phyloP scores from a whole-genome alignment of 257 asterid species.

The Nicotiana knightiana region DNA sequence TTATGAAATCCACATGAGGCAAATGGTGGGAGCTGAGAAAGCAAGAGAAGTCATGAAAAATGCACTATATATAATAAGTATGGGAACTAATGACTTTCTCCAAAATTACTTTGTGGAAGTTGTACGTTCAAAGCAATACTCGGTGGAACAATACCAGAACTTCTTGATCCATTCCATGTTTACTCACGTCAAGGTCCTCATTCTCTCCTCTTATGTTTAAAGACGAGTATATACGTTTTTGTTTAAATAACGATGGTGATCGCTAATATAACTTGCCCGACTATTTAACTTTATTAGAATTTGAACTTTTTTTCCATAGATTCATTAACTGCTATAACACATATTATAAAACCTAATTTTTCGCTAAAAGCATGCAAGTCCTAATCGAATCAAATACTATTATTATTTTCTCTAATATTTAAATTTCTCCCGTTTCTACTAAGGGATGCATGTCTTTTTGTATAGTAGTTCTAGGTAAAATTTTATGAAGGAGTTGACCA shows the following conservation, averaged over 20 bases:
- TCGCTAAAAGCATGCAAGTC: neutral
- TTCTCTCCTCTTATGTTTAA: neutral
- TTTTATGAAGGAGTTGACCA: neutral
- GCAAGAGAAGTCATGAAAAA: conserved; percentile 23
- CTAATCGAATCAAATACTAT: neutral
- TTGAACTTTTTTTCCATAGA: no score
- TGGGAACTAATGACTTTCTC: conserved; percentile 49
- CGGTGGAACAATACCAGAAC: conserved; percentile 29
- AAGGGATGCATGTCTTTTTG: neutral
- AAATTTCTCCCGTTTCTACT: neutral
- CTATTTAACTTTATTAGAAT: no score
- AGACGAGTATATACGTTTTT: neutral
- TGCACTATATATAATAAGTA: conserved; percentile 39
- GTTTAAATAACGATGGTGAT: neutral
- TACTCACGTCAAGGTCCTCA: conserved; percentile 33
- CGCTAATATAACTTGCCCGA: no score
- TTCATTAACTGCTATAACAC: no score
- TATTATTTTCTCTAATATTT: neutral
- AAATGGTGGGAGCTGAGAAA: conserved; percentile 29
- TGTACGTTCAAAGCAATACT: conserved; percentile 34
- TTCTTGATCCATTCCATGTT: conserved; percentile 35
- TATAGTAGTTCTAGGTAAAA: neutral
- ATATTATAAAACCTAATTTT: no score
- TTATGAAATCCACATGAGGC: conserved; percentile 34
- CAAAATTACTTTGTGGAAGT: conserved; percentile 37